Evolutionary conservation across 495 filamentous ascomycete genomes (phyloP).

Genomic region (Cryomyces antarcticus): DNA sequence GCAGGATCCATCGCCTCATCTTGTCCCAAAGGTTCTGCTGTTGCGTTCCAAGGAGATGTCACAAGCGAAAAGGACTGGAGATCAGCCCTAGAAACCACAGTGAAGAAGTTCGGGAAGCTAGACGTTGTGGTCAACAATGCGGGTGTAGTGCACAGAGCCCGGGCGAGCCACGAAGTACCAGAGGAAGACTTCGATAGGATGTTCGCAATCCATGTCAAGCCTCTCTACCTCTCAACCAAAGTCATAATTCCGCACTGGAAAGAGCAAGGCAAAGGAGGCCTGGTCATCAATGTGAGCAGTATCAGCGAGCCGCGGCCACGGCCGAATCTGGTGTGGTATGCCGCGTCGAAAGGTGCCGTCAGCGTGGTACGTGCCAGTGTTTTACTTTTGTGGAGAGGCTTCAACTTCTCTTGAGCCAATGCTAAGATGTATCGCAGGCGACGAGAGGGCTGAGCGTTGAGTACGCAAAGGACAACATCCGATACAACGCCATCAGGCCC

Average conservation of each 20-base stretch:
- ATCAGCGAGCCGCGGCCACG: constrained; percentile 10
- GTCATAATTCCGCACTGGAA: constrained; percentile 3
- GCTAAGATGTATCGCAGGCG: neutral
- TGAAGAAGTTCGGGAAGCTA: constrained; percentile 1
- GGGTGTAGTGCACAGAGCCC: neutral
- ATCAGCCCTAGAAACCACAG: constrained; percentile 1
- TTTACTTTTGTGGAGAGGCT: too few relatives aligned
- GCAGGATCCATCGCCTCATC: constrained; percentile 1
- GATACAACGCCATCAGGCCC: neutral
- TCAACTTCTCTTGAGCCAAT: too few relatives aligned
- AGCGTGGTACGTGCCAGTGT: neutral
- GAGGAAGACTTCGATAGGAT: constrained; percentile 14
- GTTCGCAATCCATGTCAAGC: constrained; percentile 11
- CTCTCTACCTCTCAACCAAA: constrained; percentile 9
- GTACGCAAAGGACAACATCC: constrained; percentile 12
- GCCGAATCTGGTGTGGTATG: constrained; percentile 11
- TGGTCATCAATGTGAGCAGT: constrained; percentile 8
- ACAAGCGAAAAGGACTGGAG: constrained; percentile 7
- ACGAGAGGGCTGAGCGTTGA: constrained; percentile 11
- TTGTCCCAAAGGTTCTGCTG: constrained; percentile 1
- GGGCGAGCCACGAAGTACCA: constrained; percentile 9
- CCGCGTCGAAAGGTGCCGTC: constrained; percentile 10
- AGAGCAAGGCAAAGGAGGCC: constrained; percentile 8
- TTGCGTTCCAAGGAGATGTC: constrained; percentile 6
- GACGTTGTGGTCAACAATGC: constrained; percentile 14